Base-by-base conservation (phyloP, 2,329 filamentous ascomycete genomes). In the Coniella lustricola region DNA sequence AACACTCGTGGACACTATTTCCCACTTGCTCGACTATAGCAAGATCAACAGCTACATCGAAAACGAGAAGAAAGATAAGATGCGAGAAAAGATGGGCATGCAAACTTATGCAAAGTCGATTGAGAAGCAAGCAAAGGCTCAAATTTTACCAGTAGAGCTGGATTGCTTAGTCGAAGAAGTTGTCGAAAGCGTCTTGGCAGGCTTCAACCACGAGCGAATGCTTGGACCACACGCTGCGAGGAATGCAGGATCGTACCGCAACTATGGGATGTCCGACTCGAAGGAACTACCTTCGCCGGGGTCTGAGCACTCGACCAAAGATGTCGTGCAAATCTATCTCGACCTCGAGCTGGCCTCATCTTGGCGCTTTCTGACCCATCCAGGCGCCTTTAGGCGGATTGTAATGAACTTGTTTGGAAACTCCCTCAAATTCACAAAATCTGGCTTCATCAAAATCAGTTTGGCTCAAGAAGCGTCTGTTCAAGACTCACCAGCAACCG, bases 391-490 rank as follows among this genome's bases (percentile, higher is more conserved):
- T n/a, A 56, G 64, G 25, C 67, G 75, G 10, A 71, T 81, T 36
- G 64, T 81, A n/a, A 75, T 76, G 71, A 77, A 77, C 42, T 53
- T 77, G 5, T 69, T 76, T 31, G 72, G 74, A 12, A 77, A 77
- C 54, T 67, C 74, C 0, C 64, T 77, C 55, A 77, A 77, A 53
- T 77, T 74, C 51, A 77, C 72, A 1, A 65, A 67, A 5, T 31
- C 42, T 1, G 57, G 57, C 3, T 50, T 49, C 17, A 54, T 59
- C 20, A 50, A 56, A 36, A 51, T 60, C 10, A 31, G 44, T 7
- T 40, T 59, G 41, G 36, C 35, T 2, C 56, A 56, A 21, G 34
- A 31, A 9, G 29, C 32, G 18, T 32, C 52, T 39, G 31, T 36
- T 18, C 13, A 22, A 35, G 31, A 21, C 14, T n/a, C 41, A 22